Evolutionary conservation across 1,139 yeast species (phyloP), one percentile per base, ranked within the genome.

Genomic region (Magnusiomyces sp.): DNA sequence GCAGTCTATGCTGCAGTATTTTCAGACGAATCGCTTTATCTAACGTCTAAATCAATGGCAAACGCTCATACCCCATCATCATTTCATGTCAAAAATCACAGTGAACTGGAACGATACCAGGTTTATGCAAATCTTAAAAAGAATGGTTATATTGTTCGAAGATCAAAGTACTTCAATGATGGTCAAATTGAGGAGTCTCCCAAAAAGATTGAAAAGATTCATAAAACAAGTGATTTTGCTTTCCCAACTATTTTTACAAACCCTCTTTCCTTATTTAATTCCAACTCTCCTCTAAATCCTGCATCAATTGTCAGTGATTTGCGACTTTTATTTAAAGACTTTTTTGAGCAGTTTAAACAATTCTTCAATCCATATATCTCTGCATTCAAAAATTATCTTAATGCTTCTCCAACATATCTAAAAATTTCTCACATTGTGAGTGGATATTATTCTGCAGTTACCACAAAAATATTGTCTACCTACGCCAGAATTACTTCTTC

Each of bases 121-220:
- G 89, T 86, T 0, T 90, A 82, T 64, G 75, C 92, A 0, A 76
- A 84, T 55, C 71, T 90, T 59, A 86, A 85, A 60, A 75, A 95
- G 59, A 74, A 81, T 48, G 97, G 97, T 0, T 90, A 83, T 62
- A 74, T 85, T 38, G 82, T 89, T 1, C 71, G 67, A 52, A 63
- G 75, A 43, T 69, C 71, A 43, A 50, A 56, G 5, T 53, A 56
- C 2, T 56, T 58, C 44, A 55, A 50, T 11, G 37, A 50, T 20
- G 47, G 50, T 6, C 32, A 50, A 55, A 59, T 33, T 50, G 58
- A 14, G 52, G 23, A 23, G 14, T 42, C 38, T 7, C 10, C 19
- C n/a, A 33, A 40, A 17, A 9, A 37, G 13, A 2, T 11, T 37
- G 19, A 9, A 17, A 13, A 3, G 4, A 10, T 43, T 49, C 19